These are phyloP conservation scores for Vanrija sp. DNA, from an alignment of 1,284 basidiomycete genomes.

Conservation along the genomic window DNA sequence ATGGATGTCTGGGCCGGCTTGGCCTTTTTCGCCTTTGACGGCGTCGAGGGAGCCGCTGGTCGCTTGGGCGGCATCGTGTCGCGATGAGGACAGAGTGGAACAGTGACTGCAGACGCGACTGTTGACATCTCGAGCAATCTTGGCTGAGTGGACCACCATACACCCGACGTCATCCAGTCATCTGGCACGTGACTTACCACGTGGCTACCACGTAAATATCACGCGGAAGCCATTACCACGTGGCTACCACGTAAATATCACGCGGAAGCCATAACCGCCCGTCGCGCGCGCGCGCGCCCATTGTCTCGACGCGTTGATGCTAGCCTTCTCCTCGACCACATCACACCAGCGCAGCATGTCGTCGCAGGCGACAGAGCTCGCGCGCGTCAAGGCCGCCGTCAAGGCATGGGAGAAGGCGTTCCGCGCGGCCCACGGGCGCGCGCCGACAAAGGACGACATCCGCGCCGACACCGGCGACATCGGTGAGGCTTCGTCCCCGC, in stretches of 20 bases:
- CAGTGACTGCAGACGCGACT: too few relatives aligned
- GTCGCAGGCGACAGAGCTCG: constrained; percentile 26
- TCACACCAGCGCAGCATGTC: neutral
- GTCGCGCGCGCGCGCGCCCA: too few relatives aligned
- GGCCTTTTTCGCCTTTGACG: constrained; percentile 9
- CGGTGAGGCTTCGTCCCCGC: constrained; percentile 54
- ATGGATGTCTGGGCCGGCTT: constrained; percentile 24
- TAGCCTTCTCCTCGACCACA: neutral
- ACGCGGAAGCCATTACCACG: too few relatives aligned
- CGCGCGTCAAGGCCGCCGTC: constrained; percentile 64
- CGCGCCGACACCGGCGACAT: constrained; percentile 60
- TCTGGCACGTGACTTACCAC: too few relatives aligned
- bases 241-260: too few relatives aligned
- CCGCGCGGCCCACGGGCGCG: constrained; percentile 57
- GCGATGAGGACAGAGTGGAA: too few relatives aligned
- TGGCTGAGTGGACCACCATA: neutral
- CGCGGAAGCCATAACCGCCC: too few relatives aligned
- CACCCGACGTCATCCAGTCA: neutral
- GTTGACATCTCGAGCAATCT: neutral
- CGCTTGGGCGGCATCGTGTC: constrained; percentile 9
- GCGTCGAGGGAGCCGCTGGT: constrained; percentile 11
- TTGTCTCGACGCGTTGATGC: too few relatives aligned
- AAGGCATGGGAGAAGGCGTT: constrained; percentile 80
- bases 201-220: too few relatives aligned
- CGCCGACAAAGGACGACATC: constrained; percentile 73